Evolutionary conservation across 306 rosid genomes (phyloP).

Genomic region (Bauhinia variegata): DNA sequence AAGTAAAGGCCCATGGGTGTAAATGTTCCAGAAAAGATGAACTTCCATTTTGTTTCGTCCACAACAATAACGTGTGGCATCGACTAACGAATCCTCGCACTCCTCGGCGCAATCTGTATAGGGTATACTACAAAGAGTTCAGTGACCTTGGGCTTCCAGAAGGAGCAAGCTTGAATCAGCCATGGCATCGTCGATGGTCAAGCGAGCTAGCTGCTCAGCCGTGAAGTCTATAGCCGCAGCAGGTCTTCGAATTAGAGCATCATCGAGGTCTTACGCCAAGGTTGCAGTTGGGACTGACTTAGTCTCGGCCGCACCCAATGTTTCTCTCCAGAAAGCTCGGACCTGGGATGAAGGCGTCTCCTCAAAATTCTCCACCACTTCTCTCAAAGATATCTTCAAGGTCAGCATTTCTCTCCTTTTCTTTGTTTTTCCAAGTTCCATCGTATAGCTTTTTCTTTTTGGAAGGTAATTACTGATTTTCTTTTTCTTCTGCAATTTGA

Average conservation of each 20-base stretch:
- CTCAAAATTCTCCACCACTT: slow-evolving; percentile 82
- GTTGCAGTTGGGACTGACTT: slow-evolving; percentile 72
- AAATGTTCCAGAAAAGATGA: too few species aligned
- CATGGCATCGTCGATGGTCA: slow-evolving; percentile 67
- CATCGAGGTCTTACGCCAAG: slow-evolving; percentile 55
- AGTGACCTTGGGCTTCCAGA: too few species aligned
- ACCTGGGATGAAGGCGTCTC: slow-evolving; percentile 90
- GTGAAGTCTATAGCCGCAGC: slow-evolving; percentile 45
- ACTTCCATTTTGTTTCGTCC: too few species aligned
- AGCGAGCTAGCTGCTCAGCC: slow-evolving; percentile 52
- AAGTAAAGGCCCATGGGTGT: too few species aligned
- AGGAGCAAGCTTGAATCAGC: slow-evolving; percentile 27
- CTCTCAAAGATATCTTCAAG: slow-evolving; percentile 83
- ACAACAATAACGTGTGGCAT: too few species aligned
- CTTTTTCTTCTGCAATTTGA: not conserved
- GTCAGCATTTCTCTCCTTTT: slow-evolving; percentile 30
- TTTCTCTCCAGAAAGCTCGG: slow-evolving; percentile 92
- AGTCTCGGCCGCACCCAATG: slow-evolving; percentile 68
- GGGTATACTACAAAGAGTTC: not conserved
- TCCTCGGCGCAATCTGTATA: too few species aligned
- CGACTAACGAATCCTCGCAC: too few species aligned
- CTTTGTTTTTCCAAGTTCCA: not conserved
- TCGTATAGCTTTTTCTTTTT: not conserved
- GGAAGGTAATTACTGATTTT: slow-evolving; percentile 18
- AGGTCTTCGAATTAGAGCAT: slow-evolving; percentile 37